Conservation (phyloP, 2,329 filamentous ascomycete genomes). For the Pseudophaeomoniella oleicola region DNA sequence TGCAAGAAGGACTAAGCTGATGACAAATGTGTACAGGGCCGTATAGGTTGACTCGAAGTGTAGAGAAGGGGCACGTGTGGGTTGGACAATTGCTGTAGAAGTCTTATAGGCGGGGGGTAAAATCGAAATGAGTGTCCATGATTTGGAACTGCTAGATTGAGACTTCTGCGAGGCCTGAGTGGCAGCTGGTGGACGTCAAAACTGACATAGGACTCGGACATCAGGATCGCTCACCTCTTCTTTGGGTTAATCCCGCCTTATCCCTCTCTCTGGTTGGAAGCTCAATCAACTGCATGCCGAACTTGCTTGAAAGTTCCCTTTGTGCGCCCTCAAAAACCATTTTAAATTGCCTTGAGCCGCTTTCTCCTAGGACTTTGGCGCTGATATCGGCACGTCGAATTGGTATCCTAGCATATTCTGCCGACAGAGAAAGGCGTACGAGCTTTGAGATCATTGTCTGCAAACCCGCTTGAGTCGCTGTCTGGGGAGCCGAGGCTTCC, state of each 20-base stretch:
- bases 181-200: slow-evolving; percentile 1
- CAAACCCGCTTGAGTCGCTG: background rate
- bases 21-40: slow-evolving; percentile 65
- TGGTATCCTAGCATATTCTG: slow-evolving; percentile 43
- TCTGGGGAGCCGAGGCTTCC: background rate
- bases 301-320: slow-evolving; percentile 50
- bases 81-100: slow-evolving; percentile 15
- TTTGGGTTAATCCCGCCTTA: slow-evolving; percentile 60
- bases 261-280: slow-evolving; percentile 62
- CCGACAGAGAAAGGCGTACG: slow-evolving; percentile 45
- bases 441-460: slow-evolving; percentile 42
- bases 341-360: slow-evolving; percentile 48
- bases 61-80: slow-evolving; percentile 49
- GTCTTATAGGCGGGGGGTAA: slow-evolving; percentile 54
- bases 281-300: slow-evolving; percentile 89
- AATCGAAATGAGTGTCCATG: slow-evolving; percentile 63
- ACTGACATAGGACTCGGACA: background rate
- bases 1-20: slow-evolving; percentile 59
- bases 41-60: slow-evolving; percentile 65
- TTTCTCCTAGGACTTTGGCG: slow-evolving; percentile 53
- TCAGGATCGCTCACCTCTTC: slow-evolving; percentile 45
- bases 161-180: slow-evolving; percentile 22
- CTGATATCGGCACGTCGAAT: slow-evolving; percentile 45
- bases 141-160: slow-evolving; percentile 36
- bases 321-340: slow-evolving; percentile 66